These are phyloP conservation scores for Naematelia aurantialba DNA, from an alignment of 768 basidiomycete genomes.

Conservation along the genomic window DNA sequence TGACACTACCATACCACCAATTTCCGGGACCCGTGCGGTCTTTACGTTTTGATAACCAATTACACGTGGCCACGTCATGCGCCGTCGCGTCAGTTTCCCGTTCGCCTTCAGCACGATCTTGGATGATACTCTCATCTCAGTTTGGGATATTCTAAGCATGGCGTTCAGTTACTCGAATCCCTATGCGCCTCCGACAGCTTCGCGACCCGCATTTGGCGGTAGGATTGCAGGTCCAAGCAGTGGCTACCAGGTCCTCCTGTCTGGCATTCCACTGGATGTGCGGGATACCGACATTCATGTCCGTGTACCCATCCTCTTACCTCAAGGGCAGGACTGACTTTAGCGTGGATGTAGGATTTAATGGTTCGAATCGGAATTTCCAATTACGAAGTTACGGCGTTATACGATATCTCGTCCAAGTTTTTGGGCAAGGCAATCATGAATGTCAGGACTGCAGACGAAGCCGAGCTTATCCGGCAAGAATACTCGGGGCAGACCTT, in stretches of 20 bases:
- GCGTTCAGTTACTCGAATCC: constrained; percentile 7
- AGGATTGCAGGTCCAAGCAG: not conserved
- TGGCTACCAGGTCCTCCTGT: constrained; percentile 29
- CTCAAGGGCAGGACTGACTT: too few species aligned
- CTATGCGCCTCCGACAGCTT: not conserved
- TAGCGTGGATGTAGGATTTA: constrained; percentile 21
- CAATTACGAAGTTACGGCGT: constrained; percentile 14
- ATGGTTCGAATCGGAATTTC: constrained; percentile 17
- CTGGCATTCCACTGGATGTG: constrained; percentile 33
- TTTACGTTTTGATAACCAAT: too few species aligned
- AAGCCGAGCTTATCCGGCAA: constrained; percentile 29
- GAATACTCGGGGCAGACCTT: constrained; percentile 33
- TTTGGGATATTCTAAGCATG: too few species aligned
- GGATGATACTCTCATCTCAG: too few species aligned
- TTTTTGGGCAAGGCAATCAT: constrained; percentile 29
- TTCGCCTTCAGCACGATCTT: too few species aligned
- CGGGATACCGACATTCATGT: constrained; percentile 28
- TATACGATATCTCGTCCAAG: constrained; percentile 16
- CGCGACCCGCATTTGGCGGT: not conserved
- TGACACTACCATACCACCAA: too few species aligned
- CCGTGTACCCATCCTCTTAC: constrained; percentile 1
- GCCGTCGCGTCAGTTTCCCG: too few species aligned
- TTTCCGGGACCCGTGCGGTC: too few species aligned
- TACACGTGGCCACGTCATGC: too few species aligned
- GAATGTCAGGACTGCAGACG: constrained; percentile 20